Evolutionary conservation across 2,329 filamentous ascomycete species (phyloP).

Genomic region (Penicillium occitanis): DNA sequence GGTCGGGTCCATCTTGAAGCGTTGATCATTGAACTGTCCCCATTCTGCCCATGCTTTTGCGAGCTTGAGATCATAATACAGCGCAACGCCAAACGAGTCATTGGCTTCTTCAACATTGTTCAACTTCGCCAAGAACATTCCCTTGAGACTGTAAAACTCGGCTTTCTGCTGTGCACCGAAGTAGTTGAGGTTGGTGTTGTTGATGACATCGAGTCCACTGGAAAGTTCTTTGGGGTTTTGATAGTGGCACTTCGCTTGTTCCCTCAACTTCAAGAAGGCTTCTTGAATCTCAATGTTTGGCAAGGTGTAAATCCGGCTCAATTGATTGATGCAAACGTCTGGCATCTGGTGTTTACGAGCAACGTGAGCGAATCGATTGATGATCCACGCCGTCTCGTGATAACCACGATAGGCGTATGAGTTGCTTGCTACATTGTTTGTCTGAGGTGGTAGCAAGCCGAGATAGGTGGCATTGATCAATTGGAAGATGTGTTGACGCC

Average conservation of each 20-base stretch:
- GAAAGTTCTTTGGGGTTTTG: constrained; percentile 91
- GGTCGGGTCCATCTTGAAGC: constrained; percentile 86
- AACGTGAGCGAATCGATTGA: constrained; percentile 97
- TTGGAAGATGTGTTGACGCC: constrained; percentile 98
- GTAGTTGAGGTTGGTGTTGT: constrained; percentile 99
- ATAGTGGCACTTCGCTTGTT: constrained; percentile 98
- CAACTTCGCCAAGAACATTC: constrained; percentile 97
- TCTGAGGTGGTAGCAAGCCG: constrained; percentile 73
- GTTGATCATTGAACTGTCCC: constrained; percentile 96
- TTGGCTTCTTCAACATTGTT: constrained; percentile 88
- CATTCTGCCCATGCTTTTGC: constrained; percentile 99
- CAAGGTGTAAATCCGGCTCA: constrained; percentile 96
- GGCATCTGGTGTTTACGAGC: constrained; percentile 94
- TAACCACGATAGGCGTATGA: constrained; percentile 97
- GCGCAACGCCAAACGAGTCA: constrained; percentile 86
- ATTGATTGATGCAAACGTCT: constrained; percentile 94
- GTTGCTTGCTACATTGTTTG: constrained; percentile 79
- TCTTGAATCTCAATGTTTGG: constrained; percentile 99
- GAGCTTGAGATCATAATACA: constrained; percentile 93
- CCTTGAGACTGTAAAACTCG: constrained; percentile 98
- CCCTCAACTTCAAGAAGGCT: constrained; percentile 95
- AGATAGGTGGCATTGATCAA: constrained; percentile 95
- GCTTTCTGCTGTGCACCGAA: constrained; percentile 95
- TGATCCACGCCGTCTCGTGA: constrained; percentile 99
- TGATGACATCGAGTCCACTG: constrained; percentile 94